Base-by-base conservation (phyloP, 257 asterid genomes). In the Apocynum venetum region DNA sequence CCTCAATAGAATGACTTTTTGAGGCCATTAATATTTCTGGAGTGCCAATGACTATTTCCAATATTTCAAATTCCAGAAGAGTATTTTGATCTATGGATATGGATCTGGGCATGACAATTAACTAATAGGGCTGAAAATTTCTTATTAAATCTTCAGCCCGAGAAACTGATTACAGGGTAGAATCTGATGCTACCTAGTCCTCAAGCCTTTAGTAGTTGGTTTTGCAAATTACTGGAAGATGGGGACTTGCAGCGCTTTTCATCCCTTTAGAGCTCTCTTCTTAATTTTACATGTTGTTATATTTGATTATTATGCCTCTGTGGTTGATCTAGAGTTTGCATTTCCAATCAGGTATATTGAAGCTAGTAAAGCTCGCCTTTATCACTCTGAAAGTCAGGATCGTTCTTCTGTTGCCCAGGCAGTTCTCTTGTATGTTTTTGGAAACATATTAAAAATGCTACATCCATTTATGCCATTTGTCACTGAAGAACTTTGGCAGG, bases 381-480 rank as follows among this genome's bases (percentile, higher is more conserved):
- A 93, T 83, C 89, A 83, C 69, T 85, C 97, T 12, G 92, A 85
- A 71, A 89, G 84, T 68, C 87, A 84, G 73, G 87, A 93, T 46
- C 82, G 79, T 76, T 89, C 90, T 75, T 83, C 85, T 71, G 87
- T 90, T 75, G 85, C 97, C 71, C 98, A 90, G 83, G 92, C 94
- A 38, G 96, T 91, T 83, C 93, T 95, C 76, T 82, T 95, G 72
- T 89, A 95, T 77, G 97, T 90, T 76, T 95, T 90, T 67, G 95
- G 81, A 78, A 93, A 86, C 82, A 85, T 90, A 73, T 87, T 95
- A 71, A 95, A 95, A 83, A 77, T 95, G 83, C 91, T 95, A 71
- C 99, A 95, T 85, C 99, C 98, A 0, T 93, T 95, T 83, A 95
- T 95, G 99, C 99, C 99, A 68, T 95, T 91, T 80, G 99, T 95